Evolutionary conservation across 1,139 yeast genomes (phyloP).

Genomic region (Magnusiomyces tetraspermus): DNA sequence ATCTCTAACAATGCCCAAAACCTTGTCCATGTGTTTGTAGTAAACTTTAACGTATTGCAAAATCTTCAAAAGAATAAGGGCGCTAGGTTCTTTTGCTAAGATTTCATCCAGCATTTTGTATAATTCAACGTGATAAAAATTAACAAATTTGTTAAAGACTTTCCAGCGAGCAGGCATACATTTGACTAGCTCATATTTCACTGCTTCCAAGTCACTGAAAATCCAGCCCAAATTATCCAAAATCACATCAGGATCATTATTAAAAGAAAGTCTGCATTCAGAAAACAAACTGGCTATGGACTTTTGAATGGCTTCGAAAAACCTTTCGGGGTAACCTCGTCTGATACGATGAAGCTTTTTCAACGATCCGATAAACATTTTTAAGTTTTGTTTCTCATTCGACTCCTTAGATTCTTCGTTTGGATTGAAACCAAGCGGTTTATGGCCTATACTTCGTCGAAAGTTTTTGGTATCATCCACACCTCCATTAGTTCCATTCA

Average conservation of each 20-base stretch:
- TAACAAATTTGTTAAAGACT: slow-evolving; percentile 51
- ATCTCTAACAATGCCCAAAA: slow-evolving; percentile 32
- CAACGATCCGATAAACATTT: slow-evolving; percentile 15
- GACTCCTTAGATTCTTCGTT: not conserved
- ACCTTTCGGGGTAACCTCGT: slow-evolving; percentile 58
- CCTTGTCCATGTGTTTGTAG: slow-evolving; percentile 42
- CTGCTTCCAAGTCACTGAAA: slow-evolving; percentile 65
- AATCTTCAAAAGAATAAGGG: slow-evolving; percentile 37
- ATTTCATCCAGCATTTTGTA: slow-evolving; percentile 54
- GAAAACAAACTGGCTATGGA: slow-evolving; percentile 58
- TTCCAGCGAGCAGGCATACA: slow-evolving; percentile 71
- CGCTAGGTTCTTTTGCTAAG: slow-evolving; percentile 57
- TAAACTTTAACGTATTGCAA: slow-evolving; percentile 71
- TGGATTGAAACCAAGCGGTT: not conserved
- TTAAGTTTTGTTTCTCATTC: not conserved
- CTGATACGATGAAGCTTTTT: slow-evolving; percentile 29
- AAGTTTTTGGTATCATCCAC: not conserved
- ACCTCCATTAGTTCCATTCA: not conserved
- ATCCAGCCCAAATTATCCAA: slow-evolving; percentile 74
- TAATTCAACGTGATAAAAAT: slow-evolving; percentile 59
- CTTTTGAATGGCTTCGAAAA: slow-evolving; percentile 51
- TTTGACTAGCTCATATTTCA: slow-evolving; percentile 47
- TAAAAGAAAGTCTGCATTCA: slow-evolving; percentile 52
- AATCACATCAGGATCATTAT: slow-evolving; percentile 46
- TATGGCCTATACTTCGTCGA: slow-evolving; percentile 1